Conservation (phyloP, 2,329 filamentous ascomycete genomes). For the Penicillium frequentans region DNA sequence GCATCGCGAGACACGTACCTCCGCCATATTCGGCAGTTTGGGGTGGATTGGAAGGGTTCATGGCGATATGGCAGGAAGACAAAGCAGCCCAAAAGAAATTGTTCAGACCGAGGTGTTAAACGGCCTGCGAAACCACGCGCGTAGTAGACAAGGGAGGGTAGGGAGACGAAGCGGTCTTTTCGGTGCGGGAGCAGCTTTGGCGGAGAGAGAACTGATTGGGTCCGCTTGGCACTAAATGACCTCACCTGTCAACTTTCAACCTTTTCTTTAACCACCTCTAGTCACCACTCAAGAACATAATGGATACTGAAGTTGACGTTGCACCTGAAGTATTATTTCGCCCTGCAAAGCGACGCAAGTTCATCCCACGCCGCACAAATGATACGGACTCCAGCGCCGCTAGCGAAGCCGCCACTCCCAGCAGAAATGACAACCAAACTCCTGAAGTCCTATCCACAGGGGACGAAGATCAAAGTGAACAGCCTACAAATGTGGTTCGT, state of each 20-base stretch:
- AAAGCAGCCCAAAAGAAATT: background rate
- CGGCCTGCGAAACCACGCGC: constrained; percentile 10
- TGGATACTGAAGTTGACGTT: constrained; percentile 29
- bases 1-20: constrained; percentile 38
- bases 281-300: constrained; percentile 10
- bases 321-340: constrained; percentile 44
- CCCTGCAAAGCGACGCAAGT: constrained; percentile 52
- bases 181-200: constrained; percentile 21
- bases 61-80: constrained; percentile 20
- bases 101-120: constrained; percentile 2
- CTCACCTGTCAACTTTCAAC: constrained; percentile 6
- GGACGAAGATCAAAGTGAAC: constrained; percentile 17
- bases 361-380: constrained; percentile 46
- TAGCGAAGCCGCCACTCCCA: constrained; percentile 10
- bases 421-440: constrained; percentile 7
- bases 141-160: constrained; percentile 9
- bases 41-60: constrained; percentile 47
- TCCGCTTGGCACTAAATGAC: constrained; percentile 16
- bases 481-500: constrained; percentile 36
- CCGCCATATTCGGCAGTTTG: constrained; percentile 51
- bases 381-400: constrained; percentile 17
- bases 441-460: constrained; percentile 12
- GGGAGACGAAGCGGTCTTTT: constrained; percentile 21
- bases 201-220: constrained; percentile 10
- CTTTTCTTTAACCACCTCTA: background rate